phyloP scores from a whole-genome alignment of 805 yeast species.

The Sugiyamaella boreocaroliniensis region DNA sequence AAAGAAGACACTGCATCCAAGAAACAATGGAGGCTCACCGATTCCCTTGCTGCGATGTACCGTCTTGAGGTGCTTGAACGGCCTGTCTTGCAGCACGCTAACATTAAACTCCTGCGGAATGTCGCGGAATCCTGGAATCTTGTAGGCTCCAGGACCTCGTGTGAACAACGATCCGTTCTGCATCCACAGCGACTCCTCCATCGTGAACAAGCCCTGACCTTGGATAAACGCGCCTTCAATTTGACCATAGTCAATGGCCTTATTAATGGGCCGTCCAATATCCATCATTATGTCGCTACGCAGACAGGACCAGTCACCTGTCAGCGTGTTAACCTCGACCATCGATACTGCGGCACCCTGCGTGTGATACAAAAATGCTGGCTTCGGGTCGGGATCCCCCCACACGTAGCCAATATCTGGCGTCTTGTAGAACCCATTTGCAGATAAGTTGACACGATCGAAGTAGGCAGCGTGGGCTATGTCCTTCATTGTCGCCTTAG shows the following conservation, averaged over 20 bases:
- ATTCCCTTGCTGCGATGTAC: conserved; percentile 42
- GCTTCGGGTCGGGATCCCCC: conserved; percentile 39
- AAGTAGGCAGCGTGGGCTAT: conserved; percentile 38
- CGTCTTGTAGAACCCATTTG: conserved; percentile 45
- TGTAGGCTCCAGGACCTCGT: conserved; percentile 44
- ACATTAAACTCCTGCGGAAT: conserved; percentile 42
- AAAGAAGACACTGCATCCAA: conserved; percentile 39
- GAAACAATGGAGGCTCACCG: conserved; percentile 46
- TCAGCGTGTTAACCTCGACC: conserved; percentile 42
- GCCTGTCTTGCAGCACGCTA: conserved; percentile 36
- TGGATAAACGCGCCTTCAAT: conserved; percentile 47
- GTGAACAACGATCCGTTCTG: conserved; percentile 37
- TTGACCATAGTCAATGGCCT: conserved; percentile 46
- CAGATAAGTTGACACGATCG: conserved; percentile 41
- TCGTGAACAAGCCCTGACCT: conserved; percentile 44
- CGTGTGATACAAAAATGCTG: conserved; percentile 42
- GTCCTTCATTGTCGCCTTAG: conserved; percentile 36
- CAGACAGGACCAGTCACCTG: conserved; percentile 43
- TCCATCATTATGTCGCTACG: conserved; percentile 43
- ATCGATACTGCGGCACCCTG: conserved; percentile 40
- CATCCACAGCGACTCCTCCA: conserved; percentile 44
- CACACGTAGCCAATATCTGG: conserved; percentile 42
- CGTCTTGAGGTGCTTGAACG: conserved; percentile 39
- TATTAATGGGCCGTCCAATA: conserved; percentile 42
- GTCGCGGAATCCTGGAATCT: conserved; percentile 46